Evolutionary conservation across 1,139 yeast genomes (phyloP).

Genomic region (Hyphopichia fennica): DNA sequence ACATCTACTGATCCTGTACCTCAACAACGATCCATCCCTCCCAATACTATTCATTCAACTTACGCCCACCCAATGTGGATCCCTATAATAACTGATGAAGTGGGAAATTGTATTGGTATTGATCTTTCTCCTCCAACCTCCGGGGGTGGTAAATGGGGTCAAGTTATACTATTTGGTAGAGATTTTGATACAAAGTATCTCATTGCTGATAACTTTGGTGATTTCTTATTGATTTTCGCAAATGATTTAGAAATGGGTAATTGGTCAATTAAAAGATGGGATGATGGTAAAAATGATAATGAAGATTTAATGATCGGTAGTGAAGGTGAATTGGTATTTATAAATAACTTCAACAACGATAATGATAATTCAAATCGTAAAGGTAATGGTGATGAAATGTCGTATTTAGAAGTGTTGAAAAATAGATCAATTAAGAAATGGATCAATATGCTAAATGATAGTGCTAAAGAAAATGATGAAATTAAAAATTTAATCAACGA

Average conservation of each 20-base stretch:
- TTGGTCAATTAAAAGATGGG: conserved; percentile 55
- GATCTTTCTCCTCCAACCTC: conserved; percentile 82
- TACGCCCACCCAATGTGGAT: conserved; percentile 92
- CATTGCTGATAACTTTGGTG: conserved; percentile 83
- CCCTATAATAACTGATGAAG: conserved; percentile 82
- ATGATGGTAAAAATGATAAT: conserved; percentile 21
- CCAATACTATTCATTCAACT: conserved; percentile 62
- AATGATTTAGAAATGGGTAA: conserved; percentile 81
- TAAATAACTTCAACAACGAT: conserved; percentile 35
- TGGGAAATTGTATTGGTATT: conserved; percentile 87
- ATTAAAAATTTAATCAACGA: conserved; percentile 22
- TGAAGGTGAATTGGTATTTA: conserved; percentile 72
- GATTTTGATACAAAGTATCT: conserved; percentile 84
- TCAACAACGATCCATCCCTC: conserved; percentile 74
- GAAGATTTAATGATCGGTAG: conserved; percentile 59
- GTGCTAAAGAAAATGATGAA: conserved; percentile 14
- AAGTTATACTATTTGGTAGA: conserved; percentile 83
- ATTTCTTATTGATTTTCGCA: conserved; percentile 74
- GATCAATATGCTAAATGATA: conserved; percentile 24
- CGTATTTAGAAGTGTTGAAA: conserved; percentile 66
- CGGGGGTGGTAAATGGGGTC: conserved; percentile 68
- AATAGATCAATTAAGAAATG: conserved; percentile 31
- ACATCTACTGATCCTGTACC: conserved; percentile 31
- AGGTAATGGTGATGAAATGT: conserved; percentile 44
- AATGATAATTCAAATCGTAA: conserved; percentile 12